phyloP scores from a whole-genome alignment of 768 basidiomycete genomes.

The Boletus sp. region DNA sequence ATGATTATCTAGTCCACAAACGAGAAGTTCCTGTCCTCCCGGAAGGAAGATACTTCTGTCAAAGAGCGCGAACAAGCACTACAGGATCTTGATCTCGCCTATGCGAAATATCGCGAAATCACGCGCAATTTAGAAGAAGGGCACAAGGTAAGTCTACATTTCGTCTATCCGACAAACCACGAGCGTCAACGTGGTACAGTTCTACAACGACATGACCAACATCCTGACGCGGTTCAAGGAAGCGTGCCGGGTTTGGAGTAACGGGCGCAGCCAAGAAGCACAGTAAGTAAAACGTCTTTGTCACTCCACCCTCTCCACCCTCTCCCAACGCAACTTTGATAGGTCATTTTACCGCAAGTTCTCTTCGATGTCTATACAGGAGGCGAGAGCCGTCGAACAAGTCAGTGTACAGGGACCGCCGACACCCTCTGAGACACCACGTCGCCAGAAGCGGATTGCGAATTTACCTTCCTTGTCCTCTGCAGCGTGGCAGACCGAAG shows the following conservation, averaged over 20 bases:
- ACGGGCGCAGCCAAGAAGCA: slow-evolving; percentile 66
- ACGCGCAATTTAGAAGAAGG: slow-evolving; percentile 84
- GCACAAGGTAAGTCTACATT: slow-evolving; percentile 51
- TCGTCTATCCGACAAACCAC: not conserved
- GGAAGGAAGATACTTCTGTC: slow-evolving; percentile 71
- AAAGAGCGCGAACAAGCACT: slow-evolving; percentile 80
- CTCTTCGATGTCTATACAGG: slow-evolving; percentile 32
- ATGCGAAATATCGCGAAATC: slow-evolving; percentile 86
- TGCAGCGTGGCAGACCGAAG: slow-evolving; percentile 53
- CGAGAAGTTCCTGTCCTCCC: slow-evolving; percentile 67
- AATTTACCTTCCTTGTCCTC: slow-evolving; percentile 47
- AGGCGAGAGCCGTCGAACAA: slow-evolving; percentile 12
- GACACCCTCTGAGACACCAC: slow-evolving; percentile 6
- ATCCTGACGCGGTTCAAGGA: slow-evolving; percentile 75
- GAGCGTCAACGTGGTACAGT: slow-evolving; percentile 42
- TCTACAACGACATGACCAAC: slow-evolving; percentile 82
- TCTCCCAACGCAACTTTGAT: not conserved
- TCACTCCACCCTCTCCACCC: not conserved
- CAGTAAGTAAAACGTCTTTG: slow-evolving; percentile 46
- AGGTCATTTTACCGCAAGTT: slow-evolving; percentile 23
- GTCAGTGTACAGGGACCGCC: not conserved
- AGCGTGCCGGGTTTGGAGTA: slow-evolving; percentile 71
- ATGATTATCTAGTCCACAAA: slow-evolving; percentile 51
- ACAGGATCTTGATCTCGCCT: slow-evolving; percentile 79
- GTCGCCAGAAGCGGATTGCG: slow-evolving; percentile 28